A percentile compares a stretch with the other conserved stretches of the same genome.
Conservation (phyloP, 176 grass and related monocot species). For the Typha latifolia region DNA sequence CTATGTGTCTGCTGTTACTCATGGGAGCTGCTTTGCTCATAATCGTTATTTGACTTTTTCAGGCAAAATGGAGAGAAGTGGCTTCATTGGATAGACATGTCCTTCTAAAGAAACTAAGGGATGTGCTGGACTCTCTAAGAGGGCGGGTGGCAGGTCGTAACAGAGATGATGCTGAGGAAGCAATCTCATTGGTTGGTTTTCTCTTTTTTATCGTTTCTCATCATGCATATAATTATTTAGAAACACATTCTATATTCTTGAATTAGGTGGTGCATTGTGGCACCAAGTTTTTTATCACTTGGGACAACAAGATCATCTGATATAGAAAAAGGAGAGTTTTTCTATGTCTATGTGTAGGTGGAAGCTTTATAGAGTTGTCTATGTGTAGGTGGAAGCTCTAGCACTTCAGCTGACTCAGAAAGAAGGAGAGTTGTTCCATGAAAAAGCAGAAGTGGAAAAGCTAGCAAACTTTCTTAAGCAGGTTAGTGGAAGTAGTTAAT, state of each 20-base stretch:
- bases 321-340: neutral
- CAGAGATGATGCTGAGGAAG: constrained; percentile 93
- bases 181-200: constrained; percentile 77
- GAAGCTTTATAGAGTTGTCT: neutral
- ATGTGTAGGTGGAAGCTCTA: constrained; percentile 73
- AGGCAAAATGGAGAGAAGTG: constrained; percentile 82
- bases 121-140: constrained; percentile 75
- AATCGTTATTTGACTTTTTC: constrained; percentile 31
- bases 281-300: neutral
- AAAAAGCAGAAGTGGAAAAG: constrained; percentile 92
- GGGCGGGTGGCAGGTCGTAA: constrained; percentile 93
- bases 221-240: neutral
- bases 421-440: constrained; percentile 94
- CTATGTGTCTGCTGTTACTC: too few species aligned
- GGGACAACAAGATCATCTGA: neutral
- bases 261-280: neutral
- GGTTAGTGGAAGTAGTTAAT: constrained; percentile 24
- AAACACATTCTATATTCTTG: constrained; percentile 12
- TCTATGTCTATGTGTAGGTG: neutral
- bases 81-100: constrained; percentile 91
- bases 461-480: constrained; percentile 83
- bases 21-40: neutral
- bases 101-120: constrained; percentile 91
- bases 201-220: constrained; percentile 2
- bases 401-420: constrained; percentile 91